These are phyloP conservation scores for Trichosporon sp. DNA, from an alignment of 1,284 basidiomycete genomes.

Conservation along the genomic window DNA sequence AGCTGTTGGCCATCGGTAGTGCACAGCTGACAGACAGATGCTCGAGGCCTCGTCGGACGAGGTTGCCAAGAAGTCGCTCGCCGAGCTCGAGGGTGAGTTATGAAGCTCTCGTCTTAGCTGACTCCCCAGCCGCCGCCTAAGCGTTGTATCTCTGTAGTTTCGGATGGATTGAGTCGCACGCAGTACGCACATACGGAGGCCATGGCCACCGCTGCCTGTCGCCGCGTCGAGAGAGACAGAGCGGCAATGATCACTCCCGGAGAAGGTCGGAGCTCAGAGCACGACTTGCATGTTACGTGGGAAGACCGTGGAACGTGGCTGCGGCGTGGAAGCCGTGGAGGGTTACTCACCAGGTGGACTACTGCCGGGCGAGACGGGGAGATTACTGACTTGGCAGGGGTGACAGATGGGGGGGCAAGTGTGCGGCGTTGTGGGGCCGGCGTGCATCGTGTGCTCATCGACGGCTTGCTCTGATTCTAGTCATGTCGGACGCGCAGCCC, in stretches of 20 bases:
- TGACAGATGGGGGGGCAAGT: too few species aligned
- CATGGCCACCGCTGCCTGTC: neutral
- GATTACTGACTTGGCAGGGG: neutral
- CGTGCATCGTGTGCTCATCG: too few species aligned
- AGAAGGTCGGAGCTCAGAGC: neutral
- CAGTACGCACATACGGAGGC: neutral
- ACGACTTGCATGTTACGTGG: neutral
- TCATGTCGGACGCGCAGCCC: too few species aligned
- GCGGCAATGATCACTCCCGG: neutral
- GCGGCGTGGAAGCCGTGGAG: too few species aligned
- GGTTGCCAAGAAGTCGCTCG: slow-evolving; percentile 57
- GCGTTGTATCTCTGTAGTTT: neutral
- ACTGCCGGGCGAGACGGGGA: neutral
- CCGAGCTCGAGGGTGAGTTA: slow-evolving; percentile 56
- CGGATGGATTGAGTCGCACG: neutral
- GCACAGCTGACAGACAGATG: slow-evolving; percentile 50
- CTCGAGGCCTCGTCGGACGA: slow-evolving; percentile 55
- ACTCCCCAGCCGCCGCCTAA: slow-evolving; percentile 11
- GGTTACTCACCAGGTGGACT: neutral
- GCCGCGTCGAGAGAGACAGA: neutral
- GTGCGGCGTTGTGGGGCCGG: too few species aligned
- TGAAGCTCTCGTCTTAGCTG: neutral
- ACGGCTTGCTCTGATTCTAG: too few species aligned
- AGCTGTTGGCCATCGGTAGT: neutral
- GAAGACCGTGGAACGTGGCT: neutral